These are phyloP conservation scores for Glomus cerebriforme DNA, from an alignment of 192 early-diverging fungal species.

Conservation along the genomic window DNA sequence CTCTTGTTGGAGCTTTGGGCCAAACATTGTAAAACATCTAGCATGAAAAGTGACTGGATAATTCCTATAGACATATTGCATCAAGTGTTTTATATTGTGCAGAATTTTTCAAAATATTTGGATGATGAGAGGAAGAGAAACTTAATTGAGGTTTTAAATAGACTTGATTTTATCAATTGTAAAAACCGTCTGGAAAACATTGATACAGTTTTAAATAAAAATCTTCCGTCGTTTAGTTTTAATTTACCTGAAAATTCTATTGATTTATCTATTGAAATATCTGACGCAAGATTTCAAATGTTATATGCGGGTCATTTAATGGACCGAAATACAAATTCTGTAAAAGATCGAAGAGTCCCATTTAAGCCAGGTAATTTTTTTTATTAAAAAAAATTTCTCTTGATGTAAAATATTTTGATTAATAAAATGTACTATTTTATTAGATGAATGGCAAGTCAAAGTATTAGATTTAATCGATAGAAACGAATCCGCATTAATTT, in stretches of 20 bases:
- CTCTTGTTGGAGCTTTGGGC: constrained; percentile 16
- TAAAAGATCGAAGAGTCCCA: constrained; percentile 35
- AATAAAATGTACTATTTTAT: not conserved
- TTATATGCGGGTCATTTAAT: constrained; percentile 37
- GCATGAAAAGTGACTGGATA: not conserved
- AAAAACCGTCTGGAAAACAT: not conserved
- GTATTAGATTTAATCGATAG: constrained; percentile 44
- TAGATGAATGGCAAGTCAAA: constrained; percentile 42
- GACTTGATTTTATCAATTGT: not conserved
- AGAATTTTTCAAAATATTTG: constrained; percentile 9
- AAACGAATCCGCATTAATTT: constrained; percentile 44
- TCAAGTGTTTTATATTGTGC: constrained; percentile 17
- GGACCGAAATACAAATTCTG: constrained; percentile 39
- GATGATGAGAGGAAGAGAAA: not conserved
- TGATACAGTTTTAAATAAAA: not conserved
- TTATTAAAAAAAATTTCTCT: not conserved
- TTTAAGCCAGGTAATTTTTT: constrained; percentile 38
- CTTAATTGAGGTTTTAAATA: not conserved
- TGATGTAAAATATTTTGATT: not conserved
- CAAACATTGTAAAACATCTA: not conserved
- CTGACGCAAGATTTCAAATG: constrained; percentile 38
- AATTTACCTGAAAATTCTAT: not conserved
- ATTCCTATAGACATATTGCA: constrained; percentile 23
- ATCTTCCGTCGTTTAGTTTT: not conserved
- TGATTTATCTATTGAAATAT: constrained; percentile 16